A percentile compares a stretch with the other conserved stretches of the same genome.
phyloP scores from a whole-genome alignment of 2,329 filamentous ascomycete genomes.

The Setomelanomma holmii region DNA sequence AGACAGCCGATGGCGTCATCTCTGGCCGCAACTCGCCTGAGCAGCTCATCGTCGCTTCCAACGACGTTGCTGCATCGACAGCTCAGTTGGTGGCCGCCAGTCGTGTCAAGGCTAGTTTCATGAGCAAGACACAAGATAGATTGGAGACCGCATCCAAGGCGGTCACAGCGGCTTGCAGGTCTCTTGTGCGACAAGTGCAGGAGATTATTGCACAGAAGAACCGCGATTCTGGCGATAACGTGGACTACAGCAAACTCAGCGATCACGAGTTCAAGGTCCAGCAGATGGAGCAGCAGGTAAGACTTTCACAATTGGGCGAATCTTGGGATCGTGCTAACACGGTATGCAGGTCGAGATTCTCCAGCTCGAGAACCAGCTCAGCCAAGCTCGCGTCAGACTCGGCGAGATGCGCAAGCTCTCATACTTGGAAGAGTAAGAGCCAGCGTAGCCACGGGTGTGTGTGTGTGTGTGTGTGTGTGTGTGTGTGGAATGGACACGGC shows the following conservation, averaged over 20 bases:
- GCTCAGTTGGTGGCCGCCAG: slow-evolving; percentile 95
- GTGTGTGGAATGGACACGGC: background rate
- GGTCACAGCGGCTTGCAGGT: slow-evolving; percentile 85
- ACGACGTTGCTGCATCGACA: slow-evolving; percentile 94
- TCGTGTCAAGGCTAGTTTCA: slow-evolving; percentile 96
- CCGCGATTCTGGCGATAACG: slow-evolving; percentile 75
- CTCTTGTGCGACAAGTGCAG: slow-evolving; percentile 91
- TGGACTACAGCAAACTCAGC: slow-evolving; percentile 88
- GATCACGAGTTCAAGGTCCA: slow-evolving; percentile 97
- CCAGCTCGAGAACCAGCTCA: slow-evolving; percentile 87
- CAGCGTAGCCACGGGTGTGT: background rate
- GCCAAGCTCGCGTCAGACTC: slow-evolving; percentile 78
- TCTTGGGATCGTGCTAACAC: slow-evolving; percentile 18
- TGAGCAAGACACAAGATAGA: slow-evolving; percentile 94
- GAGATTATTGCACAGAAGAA: slow-evolving; percentile 88
- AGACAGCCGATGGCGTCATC: slow-evolving; percentile 96
- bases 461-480: background rate
- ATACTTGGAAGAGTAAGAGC: slow-evolving; percentile 64
- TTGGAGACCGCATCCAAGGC: slow-evolving; percentile 92
- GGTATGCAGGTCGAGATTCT: slow-evolving; percentile 85
- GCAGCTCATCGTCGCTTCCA: slow-evolving; percentile 96
- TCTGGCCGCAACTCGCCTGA: slow-evolving; percentile 91
- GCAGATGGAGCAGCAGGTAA: slow-evolving; percentile 99
- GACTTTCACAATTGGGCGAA: slow-evolving; percentile 40
- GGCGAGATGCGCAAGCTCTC: slow-evolving; percentile 99